A percentile compares a stretch with the other conserved stretches of the same genome.
Conservation (phyloP, 176 grass and related monocot species). For the Stipa capillata region DNA sequence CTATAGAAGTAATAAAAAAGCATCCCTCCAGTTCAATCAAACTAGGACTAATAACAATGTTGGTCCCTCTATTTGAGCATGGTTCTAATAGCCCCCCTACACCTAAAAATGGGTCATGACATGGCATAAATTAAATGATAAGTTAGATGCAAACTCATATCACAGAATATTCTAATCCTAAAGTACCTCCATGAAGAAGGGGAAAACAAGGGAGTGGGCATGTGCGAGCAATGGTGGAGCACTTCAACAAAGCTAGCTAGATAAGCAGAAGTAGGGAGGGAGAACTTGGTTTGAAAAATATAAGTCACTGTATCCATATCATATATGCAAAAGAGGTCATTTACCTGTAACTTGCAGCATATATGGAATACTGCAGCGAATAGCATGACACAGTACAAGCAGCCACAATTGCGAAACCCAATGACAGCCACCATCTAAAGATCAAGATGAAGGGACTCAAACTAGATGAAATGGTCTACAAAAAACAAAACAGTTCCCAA, state of each 20-base stretch:
- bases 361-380: slow-evolving; percentile 94
- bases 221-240: neutral
- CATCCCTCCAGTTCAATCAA: neutral
- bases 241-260: neutral
- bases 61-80: neutral
- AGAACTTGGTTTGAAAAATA: neutral
- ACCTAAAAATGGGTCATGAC: neutral
- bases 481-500: slow-evolving; percentile 16
- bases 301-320: neutral
- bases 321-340: neutral
- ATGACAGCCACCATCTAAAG: slow-evolving; percentile 89
- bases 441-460: slow-evolving; percentile 27
- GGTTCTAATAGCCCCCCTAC: neutral
- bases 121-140: neutral
- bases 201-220: neutral
- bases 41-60: slow-evolving; percentile 6
- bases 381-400: slow-evolving; percentile 70
- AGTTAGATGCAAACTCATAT: neutral
- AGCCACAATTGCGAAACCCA: slow-evolving; percentile 79
- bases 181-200: neutral
- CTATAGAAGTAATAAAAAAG: slow-evolving; percentile 8
- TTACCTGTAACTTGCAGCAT: slow-evolving; percentile 87
- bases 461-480: slow-evolving; percentile 16
- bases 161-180: neutral
- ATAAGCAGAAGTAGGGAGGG: neutral